phyloP scores from a whole-genome alignment of 2,329 filamentous ascomycete species.

The Exophiala aquamarina region DNA sequence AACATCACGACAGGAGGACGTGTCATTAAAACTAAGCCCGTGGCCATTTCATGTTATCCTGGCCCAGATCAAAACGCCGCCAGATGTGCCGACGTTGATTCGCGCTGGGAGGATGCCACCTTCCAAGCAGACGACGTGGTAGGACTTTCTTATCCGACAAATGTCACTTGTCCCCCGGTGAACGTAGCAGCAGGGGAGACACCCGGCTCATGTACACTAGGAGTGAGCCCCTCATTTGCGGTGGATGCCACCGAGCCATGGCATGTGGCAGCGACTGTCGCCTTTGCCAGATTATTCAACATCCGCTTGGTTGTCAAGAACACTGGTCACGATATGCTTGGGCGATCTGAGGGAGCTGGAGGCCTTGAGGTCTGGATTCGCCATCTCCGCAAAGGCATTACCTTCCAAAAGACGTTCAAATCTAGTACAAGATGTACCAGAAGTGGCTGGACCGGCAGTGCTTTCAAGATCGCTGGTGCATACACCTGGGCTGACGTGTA shows the following conservation, averaged over 20 bases:
- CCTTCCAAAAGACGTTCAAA: conserved; percentile 28
- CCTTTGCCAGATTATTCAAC: conserved; percentile 23
- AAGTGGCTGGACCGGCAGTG: conserved; percentile 34
- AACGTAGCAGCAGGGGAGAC: conserved; percentile 26
- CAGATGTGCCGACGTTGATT: conserved; percentile 29
- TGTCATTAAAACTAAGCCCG: conserved; percentile 34
- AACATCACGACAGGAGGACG: conserved; percentile 36
- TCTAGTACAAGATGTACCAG: conserved; percentile 27
- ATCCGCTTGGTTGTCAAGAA: conserved; percentile 32
- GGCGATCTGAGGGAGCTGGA: conserved; percentile 33
- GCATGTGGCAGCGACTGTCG: conserved; percentile 9
- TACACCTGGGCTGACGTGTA: conserved; percentile 37
- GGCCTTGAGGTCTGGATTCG: conserved; percentile 34
- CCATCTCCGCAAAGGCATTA: conserved; percentile 32
- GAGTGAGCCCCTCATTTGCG: conserved; percentile 30
- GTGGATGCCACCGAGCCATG: conserved; percentile 22
- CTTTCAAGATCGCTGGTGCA: conserved; percentile 32
- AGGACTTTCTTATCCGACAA: conserved; percentile 31
- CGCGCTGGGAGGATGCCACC: conserved; percentile 29
- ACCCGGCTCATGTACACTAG: conserved; percentile 30
- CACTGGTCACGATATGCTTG: conserved; percentile 23
- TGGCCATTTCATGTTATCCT: conserved; percentile 37
- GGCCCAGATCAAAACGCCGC: conserved; percentile 28
- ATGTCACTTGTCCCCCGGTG: conserved; percentile 31
- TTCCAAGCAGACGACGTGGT: conserved; percentile 32